Percentiles rank a stretch among this genome's conserved stretches.
Conservation (phyloP, 2,329 filamentous ascomycete species). For the Scortechinia acanthostroma region DNA sequence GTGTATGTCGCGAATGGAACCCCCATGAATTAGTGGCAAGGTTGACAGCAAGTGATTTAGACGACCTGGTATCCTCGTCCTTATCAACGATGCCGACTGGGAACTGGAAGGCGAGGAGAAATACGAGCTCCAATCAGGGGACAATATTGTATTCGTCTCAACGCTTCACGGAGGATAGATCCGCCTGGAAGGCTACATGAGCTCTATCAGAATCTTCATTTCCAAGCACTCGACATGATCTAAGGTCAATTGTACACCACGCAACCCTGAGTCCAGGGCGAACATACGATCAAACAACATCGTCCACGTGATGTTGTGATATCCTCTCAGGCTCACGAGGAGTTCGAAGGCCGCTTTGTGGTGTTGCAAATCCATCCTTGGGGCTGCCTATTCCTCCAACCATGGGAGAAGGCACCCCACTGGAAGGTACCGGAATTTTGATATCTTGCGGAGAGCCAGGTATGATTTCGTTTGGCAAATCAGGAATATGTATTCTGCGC, state of each 20-base stretch:
- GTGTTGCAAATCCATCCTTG: constrained; percentile 26
- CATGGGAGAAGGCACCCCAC: constrained; percentile 30
- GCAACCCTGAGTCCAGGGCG: constrained; percentile 3
- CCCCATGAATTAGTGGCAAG: background rate
- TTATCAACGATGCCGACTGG: constrained; percentile 98
- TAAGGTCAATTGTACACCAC: background rate
- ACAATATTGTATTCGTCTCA: constrained; percentile 92
- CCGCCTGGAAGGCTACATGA: too few relatives aligned
- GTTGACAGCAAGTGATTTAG: constrained; percentile 31
- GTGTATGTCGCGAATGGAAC: constrained; percentile 82
- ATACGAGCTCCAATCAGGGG: constrained; percentile 74
- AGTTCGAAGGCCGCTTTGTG: constrained; percentile 27
- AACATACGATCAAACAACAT: constrained; percentile 32
- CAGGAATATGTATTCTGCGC: constrained; percentile 59
- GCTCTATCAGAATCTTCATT: too few relatives aligned
- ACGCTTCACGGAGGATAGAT: constrained; percentile 83
- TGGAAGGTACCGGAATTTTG: constrained; percentile 48
- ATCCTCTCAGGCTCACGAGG: constrained; percentile 31
- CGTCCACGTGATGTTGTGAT: constrained; percentile 31
- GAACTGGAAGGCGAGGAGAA: constrained; percentile 90
- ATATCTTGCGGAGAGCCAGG: constrained; percentile 60
- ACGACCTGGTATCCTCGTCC: constrained; percentile 86
- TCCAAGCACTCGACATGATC: too few relatives aligned
- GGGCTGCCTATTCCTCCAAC: constrained; percentile 23
- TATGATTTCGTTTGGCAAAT: constrained; percentile 34